Base-by-base conservation (phyloP, 2,329 filamentous ascomycete species). In the Ascocoryne sarcoides region DNA sequence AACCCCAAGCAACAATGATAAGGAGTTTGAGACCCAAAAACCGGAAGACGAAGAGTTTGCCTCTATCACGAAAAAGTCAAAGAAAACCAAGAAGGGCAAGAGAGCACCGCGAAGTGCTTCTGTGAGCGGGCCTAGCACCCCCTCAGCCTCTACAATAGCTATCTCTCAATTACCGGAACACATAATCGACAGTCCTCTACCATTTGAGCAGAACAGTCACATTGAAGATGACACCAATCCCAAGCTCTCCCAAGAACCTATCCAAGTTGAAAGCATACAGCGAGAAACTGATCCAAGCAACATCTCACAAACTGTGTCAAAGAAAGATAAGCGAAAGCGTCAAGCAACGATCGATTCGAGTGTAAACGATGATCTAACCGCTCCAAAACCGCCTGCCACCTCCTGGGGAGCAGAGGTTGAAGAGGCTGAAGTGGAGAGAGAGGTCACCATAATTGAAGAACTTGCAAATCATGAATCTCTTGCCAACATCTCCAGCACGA, bases 271-370 rank as follows among this genome's bases (percentile, higher is more conserved):
- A n/a, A n/a, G n/a, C n/a, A n/a, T n/a, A n/a, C n/a, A 18, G n/a
- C 14, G 10, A 23, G 17, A 32, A 9, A 10, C 12, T 16, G 29
- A 19, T 33, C 36, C 37, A 14, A 31, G 17, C 20, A 35, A 39
- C 18, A 31, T 55, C 7, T 46, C 45, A 16, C 41, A 39, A 30
- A 52, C 40, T 10, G 8, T 29, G 14, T 51, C 51, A n/a, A 59
- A 57, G 37, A 53, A 57, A 36, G 56, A 58, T 18, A 60, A 60
- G 43, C 49, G 55, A 44, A 58, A 58, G 34, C 50, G 53, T 7
- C 55, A 58, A 48, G 37, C 49, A 14, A 54, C 50, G 10, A 33
- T 46, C 21, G 46, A 49, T 33, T 29, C 39, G 4, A 33, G 33
- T 10, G 38, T 39, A 1, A 41, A 37, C 17, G 45, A 48, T 12